Conservation (phyloP, 129 eudicot species). For the Daucus carota region DNA sequence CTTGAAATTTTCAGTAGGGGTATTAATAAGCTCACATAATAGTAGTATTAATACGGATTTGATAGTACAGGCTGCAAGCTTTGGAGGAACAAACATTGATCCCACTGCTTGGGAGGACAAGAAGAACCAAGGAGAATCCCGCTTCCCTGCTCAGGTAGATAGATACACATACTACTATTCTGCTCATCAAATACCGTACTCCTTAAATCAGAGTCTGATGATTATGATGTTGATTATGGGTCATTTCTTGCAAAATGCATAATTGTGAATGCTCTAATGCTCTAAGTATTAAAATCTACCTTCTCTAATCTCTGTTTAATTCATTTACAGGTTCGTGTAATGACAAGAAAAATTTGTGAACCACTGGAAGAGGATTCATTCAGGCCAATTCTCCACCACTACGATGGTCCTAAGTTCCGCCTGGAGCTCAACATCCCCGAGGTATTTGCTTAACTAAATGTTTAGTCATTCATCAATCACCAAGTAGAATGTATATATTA, state of each 20-base stretch:
- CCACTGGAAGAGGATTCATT: constrained; percentile 90
- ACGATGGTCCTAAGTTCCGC: constrained; percentile 96
- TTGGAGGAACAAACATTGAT: constrained; percentile 92
- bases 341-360: constrained; percentile 67
- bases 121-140: constrained; percentile 87
- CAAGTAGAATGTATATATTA: neutral
- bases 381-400: constrained; percentile 94
- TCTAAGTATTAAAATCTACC: neutral
- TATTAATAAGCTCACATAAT: neutral
- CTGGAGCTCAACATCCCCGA: constrained; percentile 86
- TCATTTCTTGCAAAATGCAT: neutral
- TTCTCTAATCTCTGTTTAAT: neutral
- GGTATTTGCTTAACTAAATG: constrained; percentile 32
- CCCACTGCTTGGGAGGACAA: constrained; percentile 99
- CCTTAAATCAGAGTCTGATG: neutral
- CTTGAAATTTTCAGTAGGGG: neutral
- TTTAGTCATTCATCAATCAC: neutral
- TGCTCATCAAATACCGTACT: neutral
- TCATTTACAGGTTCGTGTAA: constrained; percentile 57
- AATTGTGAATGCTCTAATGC: neutral
- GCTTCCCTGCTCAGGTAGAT: constrained; percentile 96
- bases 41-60: neutral
- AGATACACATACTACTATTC: neutral
- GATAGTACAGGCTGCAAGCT: constrained; percentile 76
- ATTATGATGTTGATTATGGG: neutral